These are phyloP conservation scores for Saposhnikovia divaricata DNA, from an alignment of 129 eudicot genomes.

Conservation along the genomic window DNA sequence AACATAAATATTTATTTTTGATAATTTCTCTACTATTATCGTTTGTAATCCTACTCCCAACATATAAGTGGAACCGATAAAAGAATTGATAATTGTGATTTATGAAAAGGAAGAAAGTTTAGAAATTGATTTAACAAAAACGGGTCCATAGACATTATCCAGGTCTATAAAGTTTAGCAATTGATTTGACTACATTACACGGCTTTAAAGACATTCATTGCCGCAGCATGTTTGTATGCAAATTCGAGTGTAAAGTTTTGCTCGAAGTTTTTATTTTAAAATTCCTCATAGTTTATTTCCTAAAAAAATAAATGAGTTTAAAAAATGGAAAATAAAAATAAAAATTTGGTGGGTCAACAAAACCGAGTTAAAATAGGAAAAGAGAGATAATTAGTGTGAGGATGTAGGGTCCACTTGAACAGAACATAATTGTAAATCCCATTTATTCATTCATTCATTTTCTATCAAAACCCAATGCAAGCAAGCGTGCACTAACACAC, in stretches of 20 bases:
- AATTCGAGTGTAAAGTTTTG: no score
- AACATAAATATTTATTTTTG: no score
- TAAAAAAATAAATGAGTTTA: no score
- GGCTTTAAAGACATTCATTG: neutral
- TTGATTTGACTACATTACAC: constrained; percentile 5
- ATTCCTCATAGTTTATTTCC: no score
- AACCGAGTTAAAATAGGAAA: neutral
- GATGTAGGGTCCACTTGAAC: neutral
- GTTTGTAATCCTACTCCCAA: no score
- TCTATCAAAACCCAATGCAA: constrained; percentile 8
- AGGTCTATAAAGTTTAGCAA: neutral
- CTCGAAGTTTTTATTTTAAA: no score
- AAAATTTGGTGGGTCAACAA: neutral
- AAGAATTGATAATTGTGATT: neutral
- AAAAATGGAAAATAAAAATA: no score
- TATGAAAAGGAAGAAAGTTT: neutral
- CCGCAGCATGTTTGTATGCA: neutral
- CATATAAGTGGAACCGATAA: neutral
- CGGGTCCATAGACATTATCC: neutral
- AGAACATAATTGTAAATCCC: constrained; percentile 4
- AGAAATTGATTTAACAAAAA: neutral
- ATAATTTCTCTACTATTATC: no score
- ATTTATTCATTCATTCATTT: neutral
- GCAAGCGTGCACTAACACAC: constrained; percentile 8
- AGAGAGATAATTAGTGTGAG: neutral